Evolutionary conservation across 768 basidiomycete species (phyloP).

Genomic region (Tulasnella sp.): DNA sequence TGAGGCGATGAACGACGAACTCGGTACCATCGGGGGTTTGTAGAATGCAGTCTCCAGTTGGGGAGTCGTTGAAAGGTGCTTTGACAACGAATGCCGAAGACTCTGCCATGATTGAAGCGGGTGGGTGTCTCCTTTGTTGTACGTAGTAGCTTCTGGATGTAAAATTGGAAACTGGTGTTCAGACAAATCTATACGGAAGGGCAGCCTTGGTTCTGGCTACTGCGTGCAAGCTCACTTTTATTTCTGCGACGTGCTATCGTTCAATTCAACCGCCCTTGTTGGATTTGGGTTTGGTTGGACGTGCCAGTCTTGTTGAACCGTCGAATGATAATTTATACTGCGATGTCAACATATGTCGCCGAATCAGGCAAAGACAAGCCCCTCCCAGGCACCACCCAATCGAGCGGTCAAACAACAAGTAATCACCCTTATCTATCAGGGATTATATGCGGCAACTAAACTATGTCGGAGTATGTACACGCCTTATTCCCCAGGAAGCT

Average conservation of each 20-base stretch:
- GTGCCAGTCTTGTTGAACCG: too few species aligned
- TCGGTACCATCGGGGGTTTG: constrained; percentile 50
- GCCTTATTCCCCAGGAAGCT: too few species aligned
- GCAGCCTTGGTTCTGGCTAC: too few species aligned
- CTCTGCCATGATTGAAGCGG: not conserved
- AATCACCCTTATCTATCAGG: not conserved
- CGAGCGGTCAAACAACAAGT: not conserved
- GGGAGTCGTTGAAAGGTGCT: constrained; percentile 27
- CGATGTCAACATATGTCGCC: too few species aligned
- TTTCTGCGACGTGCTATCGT: too few species aligned
- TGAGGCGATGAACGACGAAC: constrained; percentile 52
- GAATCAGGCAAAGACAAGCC: not conserved
- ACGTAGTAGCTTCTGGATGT: not conserved
- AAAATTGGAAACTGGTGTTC: not conserved
- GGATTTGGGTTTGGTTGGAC: too few species aligned
- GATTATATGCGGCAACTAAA: too few species aligned
- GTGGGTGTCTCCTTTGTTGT: not conserved
- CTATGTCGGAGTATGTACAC: too few species aligned
- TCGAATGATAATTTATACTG: too few species aligned
- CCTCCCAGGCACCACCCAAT: not conserved
- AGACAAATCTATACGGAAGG: not conserved
- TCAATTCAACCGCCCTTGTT: too few species aligned
- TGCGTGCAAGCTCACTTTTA: too few species aligned
- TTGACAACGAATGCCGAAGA: not conserved
- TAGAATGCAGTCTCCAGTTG: constrained; percentile 45